These are phyloP conservation scores for Curvularia eragrostidis DNA, from an alignment of 2,329 filamentous ascomycete species.

Conservation along the genomic window DNA sequence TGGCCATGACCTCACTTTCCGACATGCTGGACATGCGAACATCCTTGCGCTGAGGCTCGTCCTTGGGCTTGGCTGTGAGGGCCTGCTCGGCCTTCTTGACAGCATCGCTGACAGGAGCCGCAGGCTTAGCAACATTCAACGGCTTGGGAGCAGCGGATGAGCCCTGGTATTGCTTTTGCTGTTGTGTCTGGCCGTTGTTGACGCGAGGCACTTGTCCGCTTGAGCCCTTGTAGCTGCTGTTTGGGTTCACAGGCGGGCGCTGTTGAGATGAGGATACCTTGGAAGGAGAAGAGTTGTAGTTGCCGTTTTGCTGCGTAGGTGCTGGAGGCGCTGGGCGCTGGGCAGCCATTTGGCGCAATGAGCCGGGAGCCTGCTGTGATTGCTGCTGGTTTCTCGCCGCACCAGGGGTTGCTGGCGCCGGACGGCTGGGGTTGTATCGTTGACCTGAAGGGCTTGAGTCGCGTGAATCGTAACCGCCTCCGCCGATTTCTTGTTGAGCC, in stretches of 20 bases:
- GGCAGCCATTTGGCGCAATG: slow-evolving; percentile 64
- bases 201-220: slow-evolving; percentile 52
- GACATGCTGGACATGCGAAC: slow-evolving; percentile 99
- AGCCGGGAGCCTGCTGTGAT: slow-evolving; percentile 58
- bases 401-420: slow-evolving; percentile 78
- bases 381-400: slow-evolving; percentile 58
- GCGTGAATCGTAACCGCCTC: slow-evolving; percentile 58
- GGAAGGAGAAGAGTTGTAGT: slow-evolving; percentile 38
- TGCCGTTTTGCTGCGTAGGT: slow-evolving; percentile 55
- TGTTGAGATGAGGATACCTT: slow-evolving; percentile 37
- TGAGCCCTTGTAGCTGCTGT: slow-evolving; percentile 43
- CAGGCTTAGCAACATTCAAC: slow-evolving; percentile 58
- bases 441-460: slow-evolving; percentile 57
- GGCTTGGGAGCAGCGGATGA: slow-evolving; percentile 62
- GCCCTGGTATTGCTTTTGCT: slow-evolving; percentile 48
- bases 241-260: slow-evolving; percentile 56
- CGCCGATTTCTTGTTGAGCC: slow-evolving; percentile 89
- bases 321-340: slow-evolving; percentile 84
- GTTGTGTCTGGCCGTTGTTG: slow-evolving; percentile 52
- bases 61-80: slow-evolving; percentile 71
- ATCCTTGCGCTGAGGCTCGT: slow-evolving; percentile 83
- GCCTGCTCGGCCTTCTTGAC: slow-evolving; percentile 91
- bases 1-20: slow-evolving; percentile 95
- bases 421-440: slow-evolving; percentile 84
- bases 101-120: slow-evolving; percentile 65